These are phyloP conservation scores for Sarocladiaceae sp. DNA, from an alignment of 2,329 filamentous ascomycete species.

Conservation along the genomic window DNA sequence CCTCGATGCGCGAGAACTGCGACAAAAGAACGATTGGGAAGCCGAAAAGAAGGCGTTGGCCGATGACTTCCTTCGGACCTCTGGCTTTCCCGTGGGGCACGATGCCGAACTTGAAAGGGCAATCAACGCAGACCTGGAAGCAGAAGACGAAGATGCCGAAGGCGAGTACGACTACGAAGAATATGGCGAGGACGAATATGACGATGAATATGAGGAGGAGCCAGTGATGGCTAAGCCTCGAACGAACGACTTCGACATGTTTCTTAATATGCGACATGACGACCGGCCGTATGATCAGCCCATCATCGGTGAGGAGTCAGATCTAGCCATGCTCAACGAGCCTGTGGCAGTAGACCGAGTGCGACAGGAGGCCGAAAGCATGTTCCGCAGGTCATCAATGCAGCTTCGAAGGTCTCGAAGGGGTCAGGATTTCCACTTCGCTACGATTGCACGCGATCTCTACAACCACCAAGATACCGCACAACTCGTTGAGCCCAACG, in stretches of 20 bases:
- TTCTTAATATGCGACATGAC: conserved; percentile 43
- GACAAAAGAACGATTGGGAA: neutral
- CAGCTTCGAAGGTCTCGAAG: conserved; percentile 34
- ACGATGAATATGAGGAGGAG: conserved; percentile 20
- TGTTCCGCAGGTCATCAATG: conserved; percentile 49
- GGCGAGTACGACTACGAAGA: conserved; percentile 36
- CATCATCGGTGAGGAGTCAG: conserved; percentile 40
- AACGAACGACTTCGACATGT: conserved; percentile 33
- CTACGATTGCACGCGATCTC: conserved; percentile 67
- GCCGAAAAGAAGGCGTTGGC: neutral
- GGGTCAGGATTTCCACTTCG: conserved; percentile 58
- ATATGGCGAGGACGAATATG: conserved; percentile 24
- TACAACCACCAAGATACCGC: conserved; percentile 54
- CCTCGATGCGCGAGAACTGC: conserved; percentile 1
- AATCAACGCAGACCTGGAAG: conserved; percentile 32
- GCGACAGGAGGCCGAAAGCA: conserved; percentile 50
- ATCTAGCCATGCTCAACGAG: conserved; percentile 52
- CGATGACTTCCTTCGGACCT: conserved; percentile 26
- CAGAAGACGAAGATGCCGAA: conserved; percentile 28
- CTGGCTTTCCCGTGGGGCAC: conserved; percentile 28
- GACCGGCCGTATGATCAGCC: conserved; percentile 33
- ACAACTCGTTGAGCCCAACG: conserved; percentile 62
- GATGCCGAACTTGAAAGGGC: conserved; percentile 27
- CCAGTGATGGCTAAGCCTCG: neutral
- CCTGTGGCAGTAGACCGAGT: conserved; percentile 51